Conservation (phyloP, 352 stramenopile species). For the Pythium monospermum region DNA sequence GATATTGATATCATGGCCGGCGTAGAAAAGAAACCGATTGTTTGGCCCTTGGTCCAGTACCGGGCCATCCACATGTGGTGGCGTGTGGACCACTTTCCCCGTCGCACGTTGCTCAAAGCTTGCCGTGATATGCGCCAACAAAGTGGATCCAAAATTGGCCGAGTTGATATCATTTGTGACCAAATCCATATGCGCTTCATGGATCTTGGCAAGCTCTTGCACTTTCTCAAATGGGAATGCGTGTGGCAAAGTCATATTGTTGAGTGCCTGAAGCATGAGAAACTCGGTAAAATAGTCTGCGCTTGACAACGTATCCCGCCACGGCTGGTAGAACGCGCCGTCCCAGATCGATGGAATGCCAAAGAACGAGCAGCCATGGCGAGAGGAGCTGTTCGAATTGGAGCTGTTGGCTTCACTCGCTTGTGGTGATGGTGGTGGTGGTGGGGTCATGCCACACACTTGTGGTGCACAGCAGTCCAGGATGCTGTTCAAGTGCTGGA, state of each 20-base stretch:
- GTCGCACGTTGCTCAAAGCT: conserved; percentile 64
- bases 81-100: conserved; percentile 33
- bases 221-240: conserved; percentile 60
- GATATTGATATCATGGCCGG: conserved; percentile 78
- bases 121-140: conserved; percentile 68
- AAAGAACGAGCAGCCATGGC: conserved; percentile 47
- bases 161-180: conserved; percentile 79
- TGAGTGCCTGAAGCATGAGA: conserved; percentile 64
- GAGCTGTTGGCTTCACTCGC: no score
- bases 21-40: conserved; percentile 68
- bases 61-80: conserved; percentile 38
- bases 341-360: conserved; percentile 57
- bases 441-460: conserved; percentile 28
- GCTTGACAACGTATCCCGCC: conserved; percentile 65
- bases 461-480: conserved; percentile 56
- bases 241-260: conserved; percentile 73
- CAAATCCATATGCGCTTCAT: conserved; percentile 76
- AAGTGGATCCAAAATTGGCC: conserved; percentile 65
- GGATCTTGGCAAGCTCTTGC: conserved; percentile 43
- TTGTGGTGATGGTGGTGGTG: background rate
- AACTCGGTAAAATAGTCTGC: conserved; percentile 76
- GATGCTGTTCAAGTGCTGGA: conserved; percentile 52
- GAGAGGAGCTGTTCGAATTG: background rate
- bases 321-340: conserved; percentile 69
- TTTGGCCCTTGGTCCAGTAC: conserved; percentile 39